Conservation (phyloP, 495 filamentous ascomycete genomes). For the Cercophora scortea region DNA sequence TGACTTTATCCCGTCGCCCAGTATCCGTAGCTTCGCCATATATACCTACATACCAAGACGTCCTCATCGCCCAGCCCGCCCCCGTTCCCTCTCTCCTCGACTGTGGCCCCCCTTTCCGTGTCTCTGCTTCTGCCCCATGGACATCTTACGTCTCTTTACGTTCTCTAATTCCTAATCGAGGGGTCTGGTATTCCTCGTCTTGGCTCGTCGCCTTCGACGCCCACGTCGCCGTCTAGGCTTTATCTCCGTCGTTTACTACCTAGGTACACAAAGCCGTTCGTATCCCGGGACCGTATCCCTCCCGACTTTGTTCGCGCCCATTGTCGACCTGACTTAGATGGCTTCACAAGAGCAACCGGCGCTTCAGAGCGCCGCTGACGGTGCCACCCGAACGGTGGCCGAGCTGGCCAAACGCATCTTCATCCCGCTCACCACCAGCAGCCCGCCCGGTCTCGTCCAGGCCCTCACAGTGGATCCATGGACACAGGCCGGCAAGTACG, state of each 20-base stretch:
- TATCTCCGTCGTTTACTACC: not conserved
- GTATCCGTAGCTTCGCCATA: not conserved
- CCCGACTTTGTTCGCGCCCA: not conserved
- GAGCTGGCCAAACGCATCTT: constrained; percentile 63
- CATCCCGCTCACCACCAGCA: constrained; percentile 62
- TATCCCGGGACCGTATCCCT: too few species aligned
- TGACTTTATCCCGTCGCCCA: not conserved
- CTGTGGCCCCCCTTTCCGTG: constrained; percentile 3
- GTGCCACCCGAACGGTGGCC: constrained; percentile 18
- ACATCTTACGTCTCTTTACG: constrained; percentile 15
- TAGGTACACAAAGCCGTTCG: too few species aligned
- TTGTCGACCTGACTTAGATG: constrained; percentile 10
- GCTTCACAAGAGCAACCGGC: constrained; percentile 16
- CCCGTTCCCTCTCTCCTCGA: not conserved
- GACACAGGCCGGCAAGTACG: constrained; percentile 76
- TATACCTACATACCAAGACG: not conserved
- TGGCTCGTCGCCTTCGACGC: constrained; percentile 1
- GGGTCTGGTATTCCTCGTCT: constrained; percentile 39
- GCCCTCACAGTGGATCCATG: constrained; percentile 75
- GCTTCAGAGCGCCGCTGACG: constrained; percentile 12
- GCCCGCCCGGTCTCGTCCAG: constrained; percentile 60
- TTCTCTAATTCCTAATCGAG: constrained; percentile 28
- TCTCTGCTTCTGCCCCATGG: constrained; percentile 19
- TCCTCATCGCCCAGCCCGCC: constrained; percentile 1
- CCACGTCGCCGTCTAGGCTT: not conserved